Base-by-base conservation (phyloP, 2,329 filamentous ascomycete genomes). In the Venturia nashicola region DNA sequence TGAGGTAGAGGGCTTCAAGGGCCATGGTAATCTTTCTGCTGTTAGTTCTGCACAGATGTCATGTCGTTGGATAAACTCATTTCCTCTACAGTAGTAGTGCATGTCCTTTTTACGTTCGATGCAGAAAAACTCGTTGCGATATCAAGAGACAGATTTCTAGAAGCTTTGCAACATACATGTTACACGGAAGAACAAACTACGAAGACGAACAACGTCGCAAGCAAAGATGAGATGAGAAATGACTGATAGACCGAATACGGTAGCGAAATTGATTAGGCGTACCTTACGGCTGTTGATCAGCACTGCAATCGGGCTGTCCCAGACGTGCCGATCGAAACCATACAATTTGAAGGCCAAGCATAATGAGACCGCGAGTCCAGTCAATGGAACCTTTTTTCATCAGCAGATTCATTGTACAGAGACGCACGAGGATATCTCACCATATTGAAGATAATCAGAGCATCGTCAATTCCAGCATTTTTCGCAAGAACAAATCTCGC, bases 1-100 rank as follows among this genome's bases (percentile, higher is more conserved):
- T 63, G 14, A 68, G 36, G 55, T 68, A 68, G 4, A 76, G 66
- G 16, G 64, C 59, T 60, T 68, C 66, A 27, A 68, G 66, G 4
- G 65, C 65, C 43, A 68, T 60, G 14, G 67, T 67, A 14, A 65
- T 64, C 55, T 65, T 65, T 54, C 12, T 34, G 20, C 4, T 40
- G 64, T 40, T 11, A 59, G 42, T 27, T 23, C 16, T 39, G 27
- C 27, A 27, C 8, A 2, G 1, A 34, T 64, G 6, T 39, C 12
- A 16, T 14, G 11, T 42, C 40, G 40, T 42, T 1, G 1, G 14
- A 14, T 1, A 11, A 42, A 12, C 12, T 7, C 11, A 3, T 39
- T 39, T 7, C 36, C 6, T 39, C 36, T 3, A 7, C 36, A 36
- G 51, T n/a, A 36, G 51, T n/a, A 23, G 44, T n/a, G 51, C 48